Conservation (phyloP, 306 rosid species). For the Vigna nakashimae region DNA sequence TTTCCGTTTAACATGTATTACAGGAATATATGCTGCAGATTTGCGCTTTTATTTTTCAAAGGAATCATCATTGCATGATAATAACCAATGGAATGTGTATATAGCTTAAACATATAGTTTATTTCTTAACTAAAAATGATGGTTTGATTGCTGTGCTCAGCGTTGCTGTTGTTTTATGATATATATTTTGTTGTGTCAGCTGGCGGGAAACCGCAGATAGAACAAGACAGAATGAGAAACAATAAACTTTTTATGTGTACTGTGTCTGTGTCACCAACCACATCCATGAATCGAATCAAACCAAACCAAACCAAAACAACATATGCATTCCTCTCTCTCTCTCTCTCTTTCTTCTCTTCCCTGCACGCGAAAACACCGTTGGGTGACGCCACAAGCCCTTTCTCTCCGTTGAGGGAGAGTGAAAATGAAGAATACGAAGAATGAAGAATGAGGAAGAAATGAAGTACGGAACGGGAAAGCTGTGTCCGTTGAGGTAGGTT, state of each 20-base stretch:
- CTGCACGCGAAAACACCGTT: slow-evolving; percentile 33
- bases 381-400: neutral
- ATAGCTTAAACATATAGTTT: neutral
- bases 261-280: slow-evolving; percentile 36
- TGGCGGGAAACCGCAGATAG: slow-evolving; percentile 66
- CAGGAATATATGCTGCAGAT: neutral
- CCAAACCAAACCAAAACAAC: neutral
- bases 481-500: slow-evolving; percentile 42
- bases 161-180: neutral
- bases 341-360: slow-evolving; percentile 19
- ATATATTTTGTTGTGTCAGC: slow-evolving; percentile 54
- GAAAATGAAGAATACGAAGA: neutral
- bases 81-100: neutral
- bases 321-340: neutral
- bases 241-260: slow-evolving; percentile 33
- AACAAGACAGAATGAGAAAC: slow-evolving; percentile 48
- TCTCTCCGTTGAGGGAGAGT: neutral
- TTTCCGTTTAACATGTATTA: too few relatives aligned
- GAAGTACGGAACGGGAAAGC: slow-evolving; percentile 47
- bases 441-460: neutral
- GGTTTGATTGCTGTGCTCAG: neutral
- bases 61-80: neutral
- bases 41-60: neutral
- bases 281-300: slow-evolving; percentile 16
- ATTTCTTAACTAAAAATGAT: neutral